Conservation (phyloP, 257 asterid genomes). For the Lavandula angustifolia region DNA sequence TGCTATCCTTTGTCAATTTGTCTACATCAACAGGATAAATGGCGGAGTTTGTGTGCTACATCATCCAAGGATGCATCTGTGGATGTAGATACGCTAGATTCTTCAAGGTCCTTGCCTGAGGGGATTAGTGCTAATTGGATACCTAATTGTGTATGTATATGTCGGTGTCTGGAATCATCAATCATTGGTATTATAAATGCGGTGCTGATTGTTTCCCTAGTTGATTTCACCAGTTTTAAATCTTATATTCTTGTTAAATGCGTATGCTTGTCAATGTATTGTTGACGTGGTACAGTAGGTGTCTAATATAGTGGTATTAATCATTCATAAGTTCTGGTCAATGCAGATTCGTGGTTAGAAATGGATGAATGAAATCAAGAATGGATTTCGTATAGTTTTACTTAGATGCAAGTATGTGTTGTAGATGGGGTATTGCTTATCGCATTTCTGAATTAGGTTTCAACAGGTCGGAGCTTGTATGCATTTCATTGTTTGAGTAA, state of each 20-base stretch:
- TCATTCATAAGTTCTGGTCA: neutral
- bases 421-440: neutral
- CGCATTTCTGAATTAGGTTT: too few species aligned
- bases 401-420: neutral
- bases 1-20: neutral
- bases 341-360: neutral
- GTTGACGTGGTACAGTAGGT: too few species aligned
- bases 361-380: neutral
- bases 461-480: too few species aligned
- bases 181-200: neutral
- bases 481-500: too few species aligned
- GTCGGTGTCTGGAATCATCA: neutral
- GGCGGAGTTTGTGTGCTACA: slow-evolving; percentile 80
- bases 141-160: neutral
- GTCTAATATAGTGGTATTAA: neutral
- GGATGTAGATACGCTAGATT: slow-evolving; percentile 44
- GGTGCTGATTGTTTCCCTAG: neutral
- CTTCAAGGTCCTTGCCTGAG: slow-evolving; percentile 53
- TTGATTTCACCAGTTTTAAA: neutral
- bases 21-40: slow-evolving; percentile 63
- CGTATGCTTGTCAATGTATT: neutral
- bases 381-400: neutral
- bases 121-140: slow-evolving; percentile 46
- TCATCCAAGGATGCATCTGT: slow-evolving; percentile 42
- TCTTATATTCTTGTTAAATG: neutral